These are phyloP conservation scores for Meyerozyma sp. DNA, from an alignment of 1,139 yeast genomes.

Conservation along the genomic window DNA sequence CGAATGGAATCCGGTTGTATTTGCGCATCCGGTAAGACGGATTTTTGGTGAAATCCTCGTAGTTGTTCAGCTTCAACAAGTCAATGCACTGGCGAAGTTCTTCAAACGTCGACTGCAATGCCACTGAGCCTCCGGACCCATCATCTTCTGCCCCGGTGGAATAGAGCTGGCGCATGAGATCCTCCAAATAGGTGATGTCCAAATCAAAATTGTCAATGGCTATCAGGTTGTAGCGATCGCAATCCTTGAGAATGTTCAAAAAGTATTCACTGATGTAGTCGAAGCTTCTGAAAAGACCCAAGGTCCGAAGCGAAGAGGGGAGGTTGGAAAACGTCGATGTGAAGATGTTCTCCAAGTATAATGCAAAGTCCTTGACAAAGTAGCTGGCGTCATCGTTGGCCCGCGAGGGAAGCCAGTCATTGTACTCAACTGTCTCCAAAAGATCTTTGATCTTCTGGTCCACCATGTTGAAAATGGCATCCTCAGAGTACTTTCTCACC, in stretches of 20 bases:
- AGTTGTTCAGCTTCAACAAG: constrained; percentile 46
- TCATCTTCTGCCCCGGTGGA: constrained; percentile 12
- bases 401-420: constrained; percentile 56
- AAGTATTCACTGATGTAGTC: constrained; percentile 78
- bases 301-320: constrained; percentile 71
- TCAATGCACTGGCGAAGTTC: constrained; percentile 63
- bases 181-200: constrained; percentile 58
- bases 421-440: constrained; percentile 80
- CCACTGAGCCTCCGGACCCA: constrained; percentile 26
- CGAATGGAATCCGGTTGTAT: constrained; percentile 57
- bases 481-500: constrained; percentile 73
- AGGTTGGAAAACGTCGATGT: constrained; percentile 80
- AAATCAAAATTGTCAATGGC: constrained; percentile 55
- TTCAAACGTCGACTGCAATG: constrained; percentile 47
- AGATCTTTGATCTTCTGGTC: constrained; percentile 76
- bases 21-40: constrained; percentile 48
- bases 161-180: constrained; percentile 35
- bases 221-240: constrained; percentile 30
- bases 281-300: constrained; percentile 79
- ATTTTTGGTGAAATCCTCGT: constrained; percentile 45
- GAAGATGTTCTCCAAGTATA: constrained; percentile 79
- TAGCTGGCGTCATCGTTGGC: constrained; percentile 61
- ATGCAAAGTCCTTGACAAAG: constrained; percentile 81
- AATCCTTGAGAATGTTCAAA: constrained; percentile 52
- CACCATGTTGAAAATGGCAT: constrained; percentile 71